phyloP scores from a whole-genome alignment of 73 alveolate species.

The Paramecium primaurelia region DNA sequence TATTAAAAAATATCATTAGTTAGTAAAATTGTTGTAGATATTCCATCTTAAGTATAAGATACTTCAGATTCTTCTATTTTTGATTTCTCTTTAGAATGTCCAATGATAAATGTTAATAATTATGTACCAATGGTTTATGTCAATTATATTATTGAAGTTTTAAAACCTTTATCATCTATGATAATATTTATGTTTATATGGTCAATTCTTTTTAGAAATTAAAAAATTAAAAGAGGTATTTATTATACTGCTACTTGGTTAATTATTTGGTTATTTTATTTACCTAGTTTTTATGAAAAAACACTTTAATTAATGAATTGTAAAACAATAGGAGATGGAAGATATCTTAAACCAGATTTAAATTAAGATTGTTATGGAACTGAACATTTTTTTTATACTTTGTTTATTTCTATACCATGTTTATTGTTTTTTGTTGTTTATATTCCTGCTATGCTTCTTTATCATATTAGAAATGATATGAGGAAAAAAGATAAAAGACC shows the following conservation, averaged over 20 bases:
- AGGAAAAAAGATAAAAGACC: neutral
- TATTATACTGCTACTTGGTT: conserved; percentile 1
- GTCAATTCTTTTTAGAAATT: conserved; percentile 1
- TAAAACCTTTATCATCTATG: neutral
- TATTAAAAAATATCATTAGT: neutral
- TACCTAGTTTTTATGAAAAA: conserved; percentile 12
- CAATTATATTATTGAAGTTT: neutral
- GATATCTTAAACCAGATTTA: conserved; percentile 14
- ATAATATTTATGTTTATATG: neutral
- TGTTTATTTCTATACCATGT: conserved; percentile 4
- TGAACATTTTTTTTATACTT: neutral
- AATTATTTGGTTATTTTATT: neutral
- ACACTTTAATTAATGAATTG: conserved; percentile 6
- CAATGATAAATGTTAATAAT: neutral
- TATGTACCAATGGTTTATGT: conserved; percentile 10
- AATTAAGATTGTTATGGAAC: conserved; percentile 24
- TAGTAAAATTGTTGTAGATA: neutral
- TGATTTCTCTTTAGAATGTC: conserved; percentile 43
- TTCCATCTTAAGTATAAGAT: neutral
- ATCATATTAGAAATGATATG: neutral
- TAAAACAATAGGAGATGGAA: neutral
- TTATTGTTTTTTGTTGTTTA: neutral
- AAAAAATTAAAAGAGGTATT: neutral
- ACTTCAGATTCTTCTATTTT: neutral
- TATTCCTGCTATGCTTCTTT: neutral